Conservation (phyloP, 208 protist species). For the Blechomonas ayalai region DNA sequence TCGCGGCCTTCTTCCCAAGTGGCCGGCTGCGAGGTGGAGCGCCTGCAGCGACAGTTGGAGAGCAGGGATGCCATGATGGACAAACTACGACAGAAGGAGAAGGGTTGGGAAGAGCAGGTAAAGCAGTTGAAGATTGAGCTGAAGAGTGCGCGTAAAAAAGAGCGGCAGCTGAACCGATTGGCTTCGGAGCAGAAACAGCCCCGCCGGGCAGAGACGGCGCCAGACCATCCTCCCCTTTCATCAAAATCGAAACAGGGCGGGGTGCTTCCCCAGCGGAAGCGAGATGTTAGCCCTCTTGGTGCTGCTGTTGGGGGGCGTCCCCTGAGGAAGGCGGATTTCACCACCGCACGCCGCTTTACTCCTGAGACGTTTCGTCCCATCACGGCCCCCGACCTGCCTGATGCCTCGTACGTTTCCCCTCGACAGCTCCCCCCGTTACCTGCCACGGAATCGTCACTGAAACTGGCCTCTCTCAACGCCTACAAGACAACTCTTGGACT, state of each 20-base stretch:
- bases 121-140: slow-evolving; percentile 78
- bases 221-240: slow-evolving; percentile 23
- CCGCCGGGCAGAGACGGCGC: slow-evolving; percentile 69
- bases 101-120: slow-evolving; percentile 79
- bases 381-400: slow-evolving; percentile 38
- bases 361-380: slow-evolving; percentile 58
- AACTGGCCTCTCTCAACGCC: slow-evolving; percentile 57
- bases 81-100: slow-evolving; percentile 69
- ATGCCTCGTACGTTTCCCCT: slow-evolving; percentile 11
- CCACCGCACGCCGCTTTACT: slow-evolving; percentile 45
- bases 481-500: slow-evolving; percentile 46
- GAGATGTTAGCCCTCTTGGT: slow-evolving; percentile 1
- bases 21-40: slow-evolving; percentile 15
- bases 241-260: too few relatives aligned
- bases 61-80: slow-evolving; percentile 31
- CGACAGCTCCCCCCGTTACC: slow-evolving; percentile 4
- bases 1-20: too few relatives aligned
- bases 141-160: slow-evolving; percentile 55
- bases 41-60: slow-evolving; percentile 35
- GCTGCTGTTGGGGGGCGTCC: neutral
- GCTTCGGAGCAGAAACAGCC: slow-evolving; percentile 11
- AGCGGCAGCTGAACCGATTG: slow-evolving; percentile 28
- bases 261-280: too few relatives aligned
- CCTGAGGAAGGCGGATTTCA: slow-evolving; percentile 48
- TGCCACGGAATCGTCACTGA: slow-evolving; percentile 40